Evolutionary conservation across 352 stramenopile genomes (phyloP), one percentile per base, ranked within the genome.

Genomic region (Phytophthora ramorum): DNA sequence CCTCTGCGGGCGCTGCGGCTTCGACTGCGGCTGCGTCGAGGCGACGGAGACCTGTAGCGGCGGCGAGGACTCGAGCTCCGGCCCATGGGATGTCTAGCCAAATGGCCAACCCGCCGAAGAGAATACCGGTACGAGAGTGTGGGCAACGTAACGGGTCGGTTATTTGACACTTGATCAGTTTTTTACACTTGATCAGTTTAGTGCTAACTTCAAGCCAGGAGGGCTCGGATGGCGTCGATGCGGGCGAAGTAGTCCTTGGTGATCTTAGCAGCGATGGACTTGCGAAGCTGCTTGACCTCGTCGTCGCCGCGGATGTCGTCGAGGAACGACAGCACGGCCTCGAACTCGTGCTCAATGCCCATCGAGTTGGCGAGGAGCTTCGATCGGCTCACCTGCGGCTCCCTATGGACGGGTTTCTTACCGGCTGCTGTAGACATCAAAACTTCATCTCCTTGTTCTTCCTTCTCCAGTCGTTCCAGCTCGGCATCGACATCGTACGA

Each of bases 401-500:
- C 40, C 22, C 63, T 54, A 2, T 14, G 43, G 8, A 37, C 24
- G 13, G 28, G 1, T n/a, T 71, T 66, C 41, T 51, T 68, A 7
- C 37, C 13, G 46, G 22, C 13, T 12, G 30, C 6, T 16, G 38
- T 9, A 46, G 30, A 2, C 1, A 28, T 8, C 0, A 37, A 10
- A 0, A 28, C 38, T n/a, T 62, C 28, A 10, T 73, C 35, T 40
- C 56, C 53, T 53, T 24, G 48, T 8, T 95, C 85, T 16, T 86
- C 75, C 7, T 79, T 52, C 32, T 95, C 87, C 6, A 95, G 72
- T 6, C 66, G 73, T 32, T 92, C 71, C 4, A 95, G 69, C 68
- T 95, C 87, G 0, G 83, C 87, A 34, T 93, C 87, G 10, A 91
- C 85, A 47, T 95, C 77, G 61, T 91, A 95, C 17, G 64, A 76